Conservation (phyloP, 331 rosid species). For the Pyrus hybrid region DNA sequence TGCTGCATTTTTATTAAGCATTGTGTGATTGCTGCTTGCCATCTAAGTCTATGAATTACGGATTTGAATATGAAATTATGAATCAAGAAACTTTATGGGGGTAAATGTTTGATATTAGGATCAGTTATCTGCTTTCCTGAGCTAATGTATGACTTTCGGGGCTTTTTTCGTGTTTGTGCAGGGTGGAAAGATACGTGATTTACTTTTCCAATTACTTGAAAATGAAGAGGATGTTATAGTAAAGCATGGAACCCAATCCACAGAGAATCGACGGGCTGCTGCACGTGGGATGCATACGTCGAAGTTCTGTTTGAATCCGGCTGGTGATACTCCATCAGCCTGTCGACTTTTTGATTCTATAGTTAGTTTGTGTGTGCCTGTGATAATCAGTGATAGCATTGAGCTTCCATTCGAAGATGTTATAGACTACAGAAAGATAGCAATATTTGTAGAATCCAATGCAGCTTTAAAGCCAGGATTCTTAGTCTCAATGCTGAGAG, state of each 20-base stretch:
- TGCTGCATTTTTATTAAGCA: neutral
- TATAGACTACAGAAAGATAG: constrained; percentile 75
- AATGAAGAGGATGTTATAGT: constrained; percentile 57
- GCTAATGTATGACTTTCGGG: neutral
- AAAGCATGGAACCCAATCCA: constrained; percentile 82
- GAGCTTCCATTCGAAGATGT: constrained; percentile 94
- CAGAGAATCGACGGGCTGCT: constrained; percentile 87
- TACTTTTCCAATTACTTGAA: constrained; percentile 67
- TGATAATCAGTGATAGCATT: constrained; percentile 68
- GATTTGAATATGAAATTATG: neutral
- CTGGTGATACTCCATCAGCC: constrained; percentile 98
- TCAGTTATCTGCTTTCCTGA: neutral
- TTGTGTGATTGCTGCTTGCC: neutral
- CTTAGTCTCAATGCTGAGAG: constrained; percentile 59
- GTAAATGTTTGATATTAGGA: neutral
- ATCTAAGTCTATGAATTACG: neutral
- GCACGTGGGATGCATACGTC: constrained; percentile 86
- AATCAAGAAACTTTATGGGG: neutral
- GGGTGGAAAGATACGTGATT: constrained; percentile 94
- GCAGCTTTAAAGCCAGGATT: constrained; percentile 59
- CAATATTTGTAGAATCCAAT: constrained; percentile 63
- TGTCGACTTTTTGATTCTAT: constrained; percentile 90
- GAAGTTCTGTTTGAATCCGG: constrained; percentile 87
- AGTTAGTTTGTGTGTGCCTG: constrained; percentile 91
- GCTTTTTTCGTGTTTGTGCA: constrained; percentile 1